Evolutionary conservation across 306 rosid species (phyloP).

Genomic region (Pyrus bretschneideri): DNA sequence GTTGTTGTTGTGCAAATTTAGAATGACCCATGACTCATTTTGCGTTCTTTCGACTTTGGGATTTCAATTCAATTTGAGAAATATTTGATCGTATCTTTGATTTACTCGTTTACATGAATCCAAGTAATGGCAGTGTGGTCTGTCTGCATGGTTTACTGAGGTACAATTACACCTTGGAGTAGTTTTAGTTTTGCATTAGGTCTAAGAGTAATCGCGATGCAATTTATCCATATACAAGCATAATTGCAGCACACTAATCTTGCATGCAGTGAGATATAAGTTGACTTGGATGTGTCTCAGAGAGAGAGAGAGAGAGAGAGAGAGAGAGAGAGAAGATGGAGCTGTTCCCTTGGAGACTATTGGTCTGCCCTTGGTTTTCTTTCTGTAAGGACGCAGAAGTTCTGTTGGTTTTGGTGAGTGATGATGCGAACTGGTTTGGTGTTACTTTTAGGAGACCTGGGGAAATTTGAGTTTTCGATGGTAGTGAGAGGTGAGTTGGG

Average conservation of each 20-base stretch:
- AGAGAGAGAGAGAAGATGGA: neutral
- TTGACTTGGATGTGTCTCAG: neutral
- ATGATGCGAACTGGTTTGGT: neutral
- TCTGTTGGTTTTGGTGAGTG: neutral
- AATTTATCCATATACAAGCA: neutral
- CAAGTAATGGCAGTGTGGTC: neutral
- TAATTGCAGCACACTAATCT: neutral
- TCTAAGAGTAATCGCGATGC: neutral
- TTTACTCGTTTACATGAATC: neutral
- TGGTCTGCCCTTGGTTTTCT: neutral
- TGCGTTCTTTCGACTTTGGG: neutral
- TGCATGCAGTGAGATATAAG: neutral
- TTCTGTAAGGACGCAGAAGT: neutral
- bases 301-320: neutral
- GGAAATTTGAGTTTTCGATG: neutral
- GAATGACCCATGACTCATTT: constrained; percentile 8
- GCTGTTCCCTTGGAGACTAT: neutral
- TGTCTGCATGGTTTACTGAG: neutral
- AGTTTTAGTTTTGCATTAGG: neutral
- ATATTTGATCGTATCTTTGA: constrained; percentile 14
- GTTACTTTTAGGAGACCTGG: neutral
- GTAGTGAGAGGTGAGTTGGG: neutral
- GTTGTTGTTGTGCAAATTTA: constrained; percentile 32
- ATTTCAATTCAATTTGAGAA: constrained; percentile 12
- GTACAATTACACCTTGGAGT: neutral